Base-by-base conservation (phyloP, 2,329 filamentous ascomycete genomes). In the Cytospora paraplurivora region DNA sequence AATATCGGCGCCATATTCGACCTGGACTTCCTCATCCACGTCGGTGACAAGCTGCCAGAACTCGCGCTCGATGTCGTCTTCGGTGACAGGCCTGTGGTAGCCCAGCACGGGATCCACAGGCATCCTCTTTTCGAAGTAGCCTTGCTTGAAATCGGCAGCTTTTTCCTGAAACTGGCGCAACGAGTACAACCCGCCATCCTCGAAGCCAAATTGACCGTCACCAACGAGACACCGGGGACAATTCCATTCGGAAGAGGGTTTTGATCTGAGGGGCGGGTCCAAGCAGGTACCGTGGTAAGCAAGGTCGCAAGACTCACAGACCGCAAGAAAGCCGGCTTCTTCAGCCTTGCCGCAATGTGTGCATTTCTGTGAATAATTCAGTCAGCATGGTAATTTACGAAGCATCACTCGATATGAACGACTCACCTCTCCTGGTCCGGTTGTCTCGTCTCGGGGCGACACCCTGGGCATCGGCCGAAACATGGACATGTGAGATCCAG, bases 1-100 rank as follows among this genome's bases (percentile, higher is more conserved):
- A 59, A 99, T 97, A 71, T 99, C 95, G 11, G 95, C 95, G 47
- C 95, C 95, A 71, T 99, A 99, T 73, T 99, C 95, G 2, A 99
- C 95, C 75, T 98, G 95, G 1, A 98, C 93, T 0, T 93, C 96
- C 75, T 98, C 95, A 67, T 96, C 94, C 57, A 97, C 83, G 71
- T 93, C 96, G 55, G 95, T 92, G 0, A 98, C 95, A 10, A 98
- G 83, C 69, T 92, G 87, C 95, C 95, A 99, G 75, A 99, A 99
- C 73, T 99, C 95, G 21, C 88, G 88, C 76, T 99, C 95, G 4
- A 99, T 92, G 69, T 98, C 95, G 67, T 98, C 93, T 74, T 99
- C 95, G 0, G 91, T 93, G 35, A 97, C 90, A 0, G 90, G 89
- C 49, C 88, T 85, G 68, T 91, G 88, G 35, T 88, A 90, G 69